phyloP scores from a whole-genome alignment of 768 basidiomycete genomes.

The Harrya chromipes region DNA sequence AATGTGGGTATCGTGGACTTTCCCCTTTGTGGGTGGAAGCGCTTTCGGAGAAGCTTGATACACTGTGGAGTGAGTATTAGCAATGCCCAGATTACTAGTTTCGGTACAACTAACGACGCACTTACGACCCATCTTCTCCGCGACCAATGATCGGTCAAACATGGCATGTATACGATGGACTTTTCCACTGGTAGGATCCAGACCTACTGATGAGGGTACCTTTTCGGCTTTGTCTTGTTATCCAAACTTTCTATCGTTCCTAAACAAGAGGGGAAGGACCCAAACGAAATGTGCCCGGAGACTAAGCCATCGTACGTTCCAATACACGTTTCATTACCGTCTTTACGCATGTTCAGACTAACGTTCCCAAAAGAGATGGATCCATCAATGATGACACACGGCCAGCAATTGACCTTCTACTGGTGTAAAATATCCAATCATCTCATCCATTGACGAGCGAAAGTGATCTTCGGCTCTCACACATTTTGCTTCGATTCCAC shows the following conservation, averaged over 20 bases:
- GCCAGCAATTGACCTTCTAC: not conserved
- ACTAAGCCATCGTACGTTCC: not conserved
- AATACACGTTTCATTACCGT: slow-evolving; percentile 9
- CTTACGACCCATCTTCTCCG: slow-evolving; percentile 6
- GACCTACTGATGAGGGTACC: slow-evolving; percentile 1
- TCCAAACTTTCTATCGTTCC: not conserved
- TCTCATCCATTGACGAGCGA: not conserved
- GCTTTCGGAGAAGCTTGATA: not conserved
- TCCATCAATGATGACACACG: not conserved
- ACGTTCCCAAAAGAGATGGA: not conserved
- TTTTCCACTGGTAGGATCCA: not conserved
- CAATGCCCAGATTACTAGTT: slow-evolving; percentile 1
- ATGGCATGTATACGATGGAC: not conserved
- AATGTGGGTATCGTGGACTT: not conserved
- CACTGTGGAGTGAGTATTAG: slow-evolving; percentile 16
- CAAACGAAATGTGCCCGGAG: not conserved
- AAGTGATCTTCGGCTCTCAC: not conserved
- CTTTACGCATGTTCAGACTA: not conserved
- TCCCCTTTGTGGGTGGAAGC: not conserved
- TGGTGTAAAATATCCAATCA: not conserved
- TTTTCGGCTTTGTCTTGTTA: not conserved
- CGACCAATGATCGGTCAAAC: slow-evolving; percentile 6
- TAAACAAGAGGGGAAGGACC: not conserved
- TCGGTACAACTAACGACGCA: not conserved
- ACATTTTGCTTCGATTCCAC: not conserved